Evolutionary conservation across 1,139 yeast species (phyloP), one percentile per base, ranked within the genome.

Genomic region (Suhomyces kunorum): DNA sequence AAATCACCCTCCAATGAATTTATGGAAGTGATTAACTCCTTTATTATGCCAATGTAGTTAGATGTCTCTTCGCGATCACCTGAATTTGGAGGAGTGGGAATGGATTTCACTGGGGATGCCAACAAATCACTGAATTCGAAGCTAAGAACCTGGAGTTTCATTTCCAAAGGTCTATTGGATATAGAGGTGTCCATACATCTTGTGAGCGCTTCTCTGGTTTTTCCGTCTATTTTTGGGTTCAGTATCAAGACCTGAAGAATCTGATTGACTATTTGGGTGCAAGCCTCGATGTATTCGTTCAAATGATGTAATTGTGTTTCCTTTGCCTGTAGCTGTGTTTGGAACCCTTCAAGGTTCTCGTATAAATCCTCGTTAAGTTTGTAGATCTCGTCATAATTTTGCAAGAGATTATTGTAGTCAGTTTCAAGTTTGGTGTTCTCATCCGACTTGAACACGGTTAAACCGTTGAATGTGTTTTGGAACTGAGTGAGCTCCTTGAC

Each of bases 351-450:
- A 29, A 71, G 54, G 41, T 57, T 71, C 9, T 56, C 52, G 44
- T 67, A 66, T 32, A 72, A 55, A 35, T 71, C 76, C 39, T 70
- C 66, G 42, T 71, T 69, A 22, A 72, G 54, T 19, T 58, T 55
- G 43, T 55, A 59, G 4, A 68, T 54, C 39, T 71, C 76, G 31
- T 68, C 65, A 38, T 67, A 66, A 38, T 64, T 63, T n/a, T 49
- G 47, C 13, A 59, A 50, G 16, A 66, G 48, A 28, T 50, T 47
- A 18, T 51, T 38, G 40, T 55, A 53, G 27, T 58, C 61, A 8
- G 32, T 18, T 34, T 54, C 48, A 15, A 55, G 34, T 17, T 48
- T 47, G 16, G 39, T 31, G 11, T 33, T 28, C 13, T 47, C 48
- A 14, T 45, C 44, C 8, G 30, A 37, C 27, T 38, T 42, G 20